Conservation (phyloP, 805 yeast genomes). For the Lipomyces mesembrius region DNA sequence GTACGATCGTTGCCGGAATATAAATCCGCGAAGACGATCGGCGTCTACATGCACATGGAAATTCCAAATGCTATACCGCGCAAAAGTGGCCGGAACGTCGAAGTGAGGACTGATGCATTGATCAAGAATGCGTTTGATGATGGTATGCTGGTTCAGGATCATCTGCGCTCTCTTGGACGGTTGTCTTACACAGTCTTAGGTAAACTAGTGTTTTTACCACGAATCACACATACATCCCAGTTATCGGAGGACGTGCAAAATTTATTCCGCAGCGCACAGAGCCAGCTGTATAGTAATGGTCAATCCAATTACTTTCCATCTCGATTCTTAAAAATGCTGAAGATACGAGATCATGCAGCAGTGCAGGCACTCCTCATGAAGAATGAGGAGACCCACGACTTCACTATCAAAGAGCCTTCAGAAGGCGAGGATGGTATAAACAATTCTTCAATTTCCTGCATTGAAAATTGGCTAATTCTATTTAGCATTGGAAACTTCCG, state of each 20-base stretch:
- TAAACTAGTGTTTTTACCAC: slow-evolving; percentile 46
- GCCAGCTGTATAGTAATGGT: background rate
- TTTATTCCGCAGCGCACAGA: slow-evolving; percentile 17
- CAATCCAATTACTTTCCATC: slow-evolving; percentile 17
- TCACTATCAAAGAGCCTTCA: slow-evolving; percentile 25
- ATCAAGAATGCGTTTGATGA: slow-evolving; percentile 57
- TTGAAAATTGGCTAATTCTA: background rate
- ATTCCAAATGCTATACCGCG: slow-evolving; percentile 20
- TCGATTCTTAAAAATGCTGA: slow-evolving; percentile 21
- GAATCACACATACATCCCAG: slow-evolving; percentile 52
- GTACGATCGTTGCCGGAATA: slow-evolving; percentile 49
- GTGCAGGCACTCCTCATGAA: slow-evolving; percentile 9
- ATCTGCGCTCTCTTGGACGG: background rate
- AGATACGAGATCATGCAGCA: slow-evolving; percentile 5
- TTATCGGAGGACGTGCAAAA: background rate
- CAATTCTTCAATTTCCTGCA: background rate
- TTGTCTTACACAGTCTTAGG: slow-evolving; percentile 22
- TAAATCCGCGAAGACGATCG: slow-evolving; percentile 55
- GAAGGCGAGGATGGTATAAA: slow-evolving; percentile 27
- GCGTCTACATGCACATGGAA: slow-evolving; percentile 79
- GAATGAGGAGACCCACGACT: slow-evolving; percentile 14
- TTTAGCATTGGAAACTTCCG: slow-evolving; percentile 43
- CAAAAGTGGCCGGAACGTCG: slow-evolving; percentile 45
- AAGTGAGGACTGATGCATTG: slow-evolving; percentile 63
- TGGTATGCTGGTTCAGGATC: slow-evolving; percentile 47